A percentile compares a stretch with the other conserved stretches of the same genome.
Evolutionary conservation across 305 asterid genomes (phyloP).

Genomic region (Solanum hybrid): DNA sequence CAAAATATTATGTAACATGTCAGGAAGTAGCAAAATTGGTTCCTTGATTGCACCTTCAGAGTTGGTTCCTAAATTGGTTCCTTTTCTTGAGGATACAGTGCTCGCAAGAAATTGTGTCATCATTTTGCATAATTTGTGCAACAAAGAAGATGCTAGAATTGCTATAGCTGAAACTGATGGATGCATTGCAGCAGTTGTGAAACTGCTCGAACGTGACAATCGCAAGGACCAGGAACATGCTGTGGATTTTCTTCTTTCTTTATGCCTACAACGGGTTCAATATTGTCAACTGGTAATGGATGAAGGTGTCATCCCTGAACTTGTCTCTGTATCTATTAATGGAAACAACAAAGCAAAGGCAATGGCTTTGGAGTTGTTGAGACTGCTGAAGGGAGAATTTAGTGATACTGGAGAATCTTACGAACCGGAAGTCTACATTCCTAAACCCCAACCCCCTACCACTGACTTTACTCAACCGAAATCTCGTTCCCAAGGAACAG

Average conservation of each 20-base stretch:
- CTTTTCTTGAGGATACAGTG: conserved; percentile 28
- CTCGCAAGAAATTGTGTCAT: conserved; percentile 33
- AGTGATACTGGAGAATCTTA: conserved; percentile 19
- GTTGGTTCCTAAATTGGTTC: conserved; percentile 44
- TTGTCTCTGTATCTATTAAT: conserved; percentile 40
- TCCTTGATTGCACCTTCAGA: conserved; percentile 27
- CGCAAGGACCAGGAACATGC: conserved; percentile 60
- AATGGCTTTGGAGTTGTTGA: conserved; percentile 58
- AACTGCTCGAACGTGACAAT: conserved; percentile 44
- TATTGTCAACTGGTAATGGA: conserved; percentile 54
- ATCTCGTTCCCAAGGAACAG: conserved; percentile 19
- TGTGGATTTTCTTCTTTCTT: conserved; percentile 49
- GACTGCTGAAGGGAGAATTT: conserved; percentile 45
- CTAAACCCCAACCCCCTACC: neutral
- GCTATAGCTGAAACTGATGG: conserved; percentile 53
- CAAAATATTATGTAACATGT: conserved; percentile 38
- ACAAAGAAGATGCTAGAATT: conserved; percentile 27
- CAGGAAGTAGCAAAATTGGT: conserved; percentile 24
- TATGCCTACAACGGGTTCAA: conserved; percentile 43
- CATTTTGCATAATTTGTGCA: conserved; percentile 44
- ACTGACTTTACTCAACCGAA: conserved; percentile 14
- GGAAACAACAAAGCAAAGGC: conserved; percentile 49
- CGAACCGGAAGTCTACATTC: conserved; percentile 11
- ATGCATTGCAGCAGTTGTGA: conserved; percentile 44
- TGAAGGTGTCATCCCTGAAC: conserved; percentile 60